These are phyloP conservation scores for Pythium pyrilobum DNA, from an alignment of 352 stramenopile genomes.

Conservation along the genomic window DNA sequence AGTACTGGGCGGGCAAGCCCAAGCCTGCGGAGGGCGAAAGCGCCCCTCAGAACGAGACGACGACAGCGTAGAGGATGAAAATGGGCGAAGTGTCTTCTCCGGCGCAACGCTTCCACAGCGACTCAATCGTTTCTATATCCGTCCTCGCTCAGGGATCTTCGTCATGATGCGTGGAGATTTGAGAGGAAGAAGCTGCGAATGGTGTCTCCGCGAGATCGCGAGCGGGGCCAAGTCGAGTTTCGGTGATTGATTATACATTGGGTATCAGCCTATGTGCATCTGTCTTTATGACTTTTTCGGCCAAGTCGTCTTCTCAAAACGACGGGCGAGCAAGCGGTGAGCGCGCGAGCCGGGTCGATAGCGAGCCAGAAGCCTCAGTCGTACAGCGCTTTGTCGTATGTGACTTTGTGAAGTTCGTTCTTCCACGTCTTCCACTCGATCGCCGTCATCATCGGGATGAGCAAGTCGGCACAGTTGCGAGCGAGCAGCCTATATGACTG, in stretches of 20 bases:
- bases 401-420: conserved; percentile 61
- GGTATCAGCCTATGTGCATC: conserved; percentile 19
- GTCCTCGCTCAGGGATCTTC: too few species aligned
- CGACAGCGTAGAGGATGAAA: conserved; percentile 6
- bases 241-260: conserved; percentile 28
- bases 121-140: too few species aligned
- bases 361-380: conserved; percentile 31
- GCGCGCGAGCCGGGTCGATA: not conserved
- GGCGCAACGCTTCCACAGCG: too few species aligned
- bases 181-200: too few species aligned
- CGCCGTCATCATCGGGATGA: conserved; percentile 77
- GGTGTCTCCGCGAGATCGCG: not conserved
- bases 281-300: conserved; percentile 16
- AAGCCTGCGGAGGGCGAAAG: conserved; percentile 23
- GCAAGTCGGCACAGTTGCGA: conserved; percentile 66
- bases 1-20: conserved; percentile 87
- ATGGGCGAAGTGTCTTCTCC: not conserved
- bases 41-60: conserved; percentile 6
- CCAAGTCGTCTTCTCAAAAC: conserved; percentile 1
- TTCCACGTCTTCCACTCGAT: conserved; percentile 85
- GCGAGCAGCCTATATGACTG: conserved; percentile 77
- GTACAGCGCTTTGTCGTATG: conserved; percentile 77
- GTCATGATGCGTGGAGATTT: too few species aligned
- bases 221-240: not conserved
- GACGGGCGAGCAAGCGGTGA: not conserved